Conservation (phyloP, 169 alveolate species). For the Plasmodium malariae region DNA sequence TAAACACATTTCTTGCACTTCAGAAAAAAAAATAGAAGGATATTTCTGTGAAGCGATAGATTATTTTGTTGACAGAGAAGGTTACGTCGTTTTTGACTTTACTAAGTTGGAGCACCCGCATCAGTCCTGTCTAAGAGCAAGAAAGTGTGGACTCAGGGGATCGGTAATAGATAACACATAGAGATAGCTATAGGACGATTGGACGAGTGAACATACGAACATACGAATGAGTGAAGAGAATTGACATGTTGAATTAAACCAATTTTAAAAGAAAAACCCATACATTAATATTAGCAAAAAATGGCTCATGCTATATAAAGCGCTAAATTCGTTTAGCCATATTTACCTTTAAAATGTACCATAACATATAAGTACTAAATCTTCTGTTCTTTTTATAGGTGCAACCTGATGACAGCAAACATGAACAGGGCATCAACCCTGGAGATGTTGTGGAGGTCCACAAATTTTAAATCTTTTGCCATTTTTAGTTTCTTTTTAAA, state of each 20-base stretch:
- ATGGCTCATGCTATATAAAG: not conserved
- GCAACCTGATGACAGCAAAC: constrained; percentile 73
- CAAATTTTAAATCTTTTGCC: constrained; percentile 36
- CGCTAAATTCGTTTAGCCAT: not conserved
- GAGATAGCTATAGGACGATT: no score
- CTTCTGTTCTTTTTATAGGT: constrained; percentile 16
- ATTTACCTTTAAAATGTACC: not conserved
- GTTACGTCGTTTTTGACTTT: constrained; percentile 63
- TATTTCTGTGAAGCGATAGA: constrained; percentile 65
- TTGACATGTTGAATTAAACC: no score
- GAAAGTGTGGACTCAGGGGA: constrained; percentile 65
- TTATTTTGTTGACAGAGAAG: constrained; percentile 56
- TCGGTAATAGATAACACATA: constrained; percentile 38
- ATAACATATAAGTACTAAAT: not conserved
- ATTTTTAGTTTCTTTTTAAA: not conserved
- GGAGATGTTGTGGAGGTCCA: constrained; percentile 69
- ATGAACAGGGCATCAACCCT: constrained; percentile 52
- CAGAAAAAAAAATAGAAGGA: constrained; percentile 38
- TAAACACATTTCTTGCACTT: not conserved
- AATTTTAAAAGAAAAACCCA: no score
- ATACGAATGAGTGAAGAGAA: no score
- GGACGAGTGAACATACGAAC: no score
- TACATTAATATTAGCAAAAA: no score
- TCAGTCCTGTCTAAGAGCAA: constrained; percentile 41
- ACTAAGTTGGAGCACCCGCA: constrained; percentile 41